These are phyloP conservation scores for Ananas comosus DNA, from an alignment of 176 grass and related monocot species.

Conservation along the genomic window DNA sequence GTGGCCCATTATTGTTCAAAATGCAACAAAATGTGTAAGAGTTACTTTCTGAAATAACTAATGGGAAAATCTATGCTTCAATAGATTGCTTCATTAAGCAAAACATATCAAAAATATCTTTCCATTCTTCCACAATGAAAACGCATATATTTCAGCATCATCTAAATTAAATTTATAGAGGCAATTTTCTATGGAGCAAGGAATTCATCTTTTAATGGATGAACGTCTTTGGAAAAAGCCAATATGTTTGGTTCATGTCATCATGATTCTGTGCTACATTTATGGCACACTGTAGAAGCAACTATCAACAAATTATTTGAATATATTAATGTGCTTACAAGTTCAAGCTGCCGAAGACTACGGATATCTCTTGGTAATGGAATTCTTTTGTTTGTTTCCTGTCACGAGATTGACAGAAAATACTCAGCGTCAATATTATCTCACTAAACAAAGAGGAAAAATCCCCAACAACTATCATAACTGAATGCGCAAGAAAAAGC, in stretches of 20 bases:
- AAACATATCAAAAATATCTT: too few relatives aligned
- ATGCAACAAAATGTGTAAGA: too few relatives aligned
- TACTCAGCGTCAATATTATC: too few relatives aligned
- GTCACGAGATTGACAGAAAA: background rate
- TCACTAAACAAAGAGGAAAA: background rate
- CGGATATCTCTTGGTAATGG: constrained; percentile 74
- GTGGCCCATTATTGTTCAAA: too few relatives aligned
- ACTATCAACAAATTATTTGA: too few relatives aligned
- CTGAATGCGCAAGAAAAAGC: background rate
- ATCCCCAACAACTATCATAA: background rate
- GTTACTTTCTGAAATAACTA: too few relatives aligned
- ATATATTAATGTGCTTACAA: constrained; percentile 36
- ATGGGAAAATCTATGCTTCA: too few relatives aligned
- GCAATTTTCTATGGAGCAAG: constrained; percentile 1
- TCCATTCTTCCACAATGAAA: too few relatives aligned
- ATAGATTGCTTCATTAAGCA: too few relatives aligned
- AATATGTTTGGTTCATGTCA: background rate
- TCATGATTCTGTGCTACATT: too few relatives aligned
- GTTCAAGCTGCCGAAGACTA: constrained; percentile 72
- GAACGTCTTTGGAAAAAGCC: background rate
- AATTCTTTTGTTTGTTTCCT: constrained; percentile 89
- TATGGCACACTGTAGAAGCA: too few relatives aligned
- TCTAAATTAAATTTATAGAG: constrained; percentile 12
- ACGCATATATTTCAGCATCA: background rate
- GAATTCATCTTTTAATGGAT: background rate